Percentiles rank a stretch among this genome's conserved stretches.
Evolutionary conservation across 208 protist species (phyloP).

Genomic region (Wallacemonas sp.): DNA sequence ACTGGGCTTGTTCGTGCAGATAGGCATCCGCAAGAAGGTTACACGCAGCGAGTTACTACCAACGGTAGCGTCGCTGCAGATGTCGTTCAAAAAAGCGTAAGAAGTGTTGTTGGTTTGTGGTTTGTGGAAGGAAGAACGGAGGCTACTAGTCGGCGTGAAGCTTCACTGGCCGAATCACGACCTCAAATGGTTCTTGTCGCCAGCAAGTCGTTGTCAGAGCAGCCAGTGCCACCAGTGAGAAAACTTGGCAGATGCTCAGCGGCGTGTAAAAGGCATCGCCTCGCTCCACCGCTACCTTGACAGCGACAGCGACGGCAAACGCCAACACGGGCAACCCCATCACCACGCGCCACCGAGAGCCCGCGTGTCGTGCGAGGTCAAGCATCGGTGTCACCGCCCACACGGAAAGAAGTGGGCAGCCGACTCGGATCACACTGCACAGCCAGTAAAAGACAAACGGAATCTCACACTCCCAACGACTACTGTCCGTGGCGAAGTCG

Average conservation of each 20-base stretch:
- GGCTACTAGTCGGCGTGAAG: conserved; percentile 30
- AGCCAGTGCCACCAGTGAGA: neutral
- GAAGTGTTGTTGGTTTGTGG: too few relatives aligned
- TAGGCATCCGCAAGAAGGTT: too few relatives aligned
- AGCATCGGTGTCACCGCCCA: conserved; percentile 62
- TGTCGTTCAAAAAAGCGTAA: neutral
- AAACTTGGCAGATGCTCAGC: conserved; percentile 3
- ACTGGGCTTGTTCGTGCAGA: too few relatives aligned
- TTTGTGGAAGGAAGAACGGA: conserved; percentile 1
- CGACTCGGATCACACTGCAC: conserved; percentile 42
- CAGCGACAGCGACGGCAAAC: conserved; percentile 15
- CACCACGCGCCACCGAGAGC: conserved; percentile 35
- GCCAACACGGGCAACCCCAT: conserved; percentile 32
- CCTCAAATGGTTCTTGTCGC: conserved; percentile 23
- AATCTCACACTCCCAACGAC: conserved; percentile 59
- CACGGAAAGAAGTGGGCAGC: conserved; percentile 52
- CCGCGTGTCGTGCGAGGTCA: conserved; percentile 29
- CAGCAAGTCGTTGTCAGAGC: conserved; percentile 20
- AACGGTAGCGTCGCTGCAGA: neutral
- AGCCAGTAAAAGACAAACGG: conserved; percentile 72
- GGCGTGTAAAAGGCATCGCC: neutral
- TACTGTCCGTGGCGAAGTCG: conserved; percentile 25
- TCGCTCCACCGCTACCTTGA: conserved; percentile 11
- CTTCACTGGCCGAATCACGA: conserved; percentile 19
- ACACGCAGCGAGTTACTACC: too few relatives aligned